A percentile compares a stretch with the other conserved stretches of the same genome.
phyloP scores from a whole-genome alignment of 192 early-diverging fungal species.

The Coemansia sp. region DNA sequence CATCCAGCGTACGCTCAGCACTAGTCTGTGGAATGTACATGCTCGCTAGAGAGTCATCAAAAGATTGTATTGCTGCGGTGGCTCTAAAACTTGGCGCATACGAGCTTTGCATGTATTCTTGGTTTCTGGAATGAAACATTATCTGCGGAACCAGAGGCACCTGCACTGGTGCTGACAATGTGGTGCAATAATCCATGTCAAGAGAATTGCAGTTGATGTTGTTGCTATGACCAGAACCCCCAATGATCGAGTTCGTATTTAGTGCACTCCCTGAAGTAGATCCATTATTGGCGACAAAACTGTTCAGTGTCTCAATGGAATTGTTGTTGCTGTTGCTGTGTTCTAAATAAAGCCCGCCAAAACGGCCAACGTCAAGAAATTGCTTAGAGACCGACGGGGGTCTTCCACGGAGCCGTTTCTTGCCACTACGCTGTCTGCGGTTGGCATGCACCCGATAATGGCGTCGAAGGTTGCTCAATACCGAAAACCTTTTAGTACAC shows the following conservation, averaged over 20 bases:
- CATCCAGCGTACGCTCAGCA: neutral
- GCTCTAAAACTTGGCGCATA: slow-evolving; percentile 21
- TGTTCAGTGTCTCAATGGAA: neutral
- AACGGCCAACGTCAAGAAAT: neutral
- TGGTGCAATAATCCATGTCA: neutral
- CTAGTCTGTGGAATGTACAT: neutral
- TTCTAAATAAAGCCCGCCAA: neutral
- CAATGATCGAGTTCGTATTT: neutral
- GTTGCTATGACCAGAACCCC: neutral
- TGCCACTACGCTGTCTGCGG: neutral
- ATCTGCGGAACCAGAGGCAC: neutral
- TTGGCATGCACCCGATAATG: slow-evolving; percentile 56
- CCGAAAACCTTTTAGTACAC: slow-evolving; percentile 74
- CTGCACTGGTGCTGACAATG: neutral
- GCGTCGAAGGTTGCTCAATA: slow-evolving; percentile 76
- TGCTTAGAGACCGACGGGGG: neutral
- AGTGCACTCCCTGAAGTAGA: neutral
- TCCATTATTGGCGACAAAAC: neutral
- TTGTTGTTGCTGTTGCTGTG: neutral
- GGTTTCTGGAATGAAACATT: neutral
- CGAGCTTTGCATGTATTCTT: neutral
- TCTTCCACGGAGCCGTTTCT: slow-evolving; percentile 1
- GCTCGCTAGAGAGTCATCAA: neutral
- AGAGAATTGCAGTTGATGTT: neutral
- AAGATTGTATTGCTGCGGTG: slow-evolving; percentile 4